Base-by-base conservation (phyloP, 1,284 basidiomycete species). In the Heterobasidion occidentale region DNA sequence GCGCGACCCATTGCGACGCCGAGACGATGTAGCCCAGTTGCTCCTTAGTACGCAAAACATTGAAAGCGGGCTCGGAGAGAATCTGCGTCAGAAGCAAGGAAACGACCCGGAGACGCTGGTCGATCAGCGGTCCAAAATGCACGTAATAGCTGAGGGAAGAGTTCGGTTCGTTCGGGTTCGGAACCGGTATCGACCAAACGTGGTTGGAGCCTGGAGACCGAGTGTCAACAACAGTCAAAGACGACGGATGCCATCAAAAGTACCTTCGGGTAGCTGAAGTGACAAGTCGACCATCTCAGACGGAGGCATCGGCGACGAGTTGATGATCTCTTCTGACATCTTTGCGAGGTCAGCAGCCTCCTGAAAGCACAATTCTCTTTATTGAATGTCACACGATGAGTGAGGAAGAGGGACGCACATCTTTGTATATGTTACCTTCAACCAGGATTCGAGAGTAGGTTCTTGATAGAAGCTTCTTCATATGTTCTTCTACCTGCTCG, bases 11-110 rank as follows among this genome's bases (percentile, higher is more conserved):
- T 42, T 75, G 71, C 0, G 79, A 76, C 56, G 82, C 82, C 3
- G 75, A 80, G 46, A 94, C 92, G 52, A 96, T 79, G 68, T 99
- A 99, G 11, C 97, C 97, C 0, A 99, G 80, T 70, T 99, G 97
- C 69, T 99, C 94, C 69, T 94, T 88, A 2, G 96, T 98, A n/a
- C 97, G 86, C 46, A 99, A 80, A 42, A 88, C 77, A 67, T 97
- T 89, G 73, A 99, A 99, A n/a, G 88, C 82, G 0, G 96, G 95
- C 66, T 99, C 97, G 9, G 79, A 76, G 38, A 93, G 76, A 59
- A 97, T 88, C 65, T 94, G 93, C 0, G 79, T 78, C 38, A 90
- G 76, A 36, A 92, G 76, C 7, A 79, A 71, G 50, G 82, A 76
- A 1, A 75, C 74, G 34, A 88, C 83, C 19, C 86, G 80, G 12